Evolutionary conservation across 1,139 yeast species (phyloP).

Genomic region (Geotrichum restrictum): DNA sequence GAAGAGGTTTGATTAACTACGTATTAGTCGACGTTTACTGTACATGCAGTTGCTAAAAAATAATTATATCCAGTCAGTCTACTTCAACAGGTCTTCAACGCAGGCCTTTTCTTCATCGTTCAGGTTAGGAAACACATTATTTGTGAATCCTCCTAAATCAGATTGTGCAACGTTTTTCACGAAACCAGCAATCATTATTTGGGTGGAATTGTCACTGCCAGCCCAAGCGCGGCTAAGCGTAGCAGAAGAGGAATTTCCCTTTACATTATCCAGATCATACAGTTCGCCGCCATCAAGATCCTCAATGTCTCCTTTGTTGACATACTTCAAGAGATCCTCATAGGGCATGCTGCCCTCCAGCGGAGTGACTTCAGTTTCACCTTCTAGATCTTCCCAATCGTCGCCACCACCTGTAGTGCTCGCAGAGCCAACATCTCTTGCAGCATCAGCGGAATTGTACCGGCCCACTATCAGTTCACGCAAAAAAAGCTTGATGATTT

Average conservation of each 20-base stretch:
- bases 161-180: constrained; percentile 60
- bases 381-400: constrained; percentile 80
- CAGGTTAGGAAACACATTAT: constrained; percentile 37
- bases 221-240: constrained; percentile 15
- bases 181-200: constrained; percentile 52
- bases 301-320: constrained; percentile 31
- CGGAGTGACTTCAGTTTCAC: constrained; percentile 12
- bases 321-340: constrained; percentile 27
- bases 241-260: constrained; percentile 3
- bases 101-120: constrained; percentile 55
- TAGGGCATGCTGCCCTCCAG: constrained; percentile 19
- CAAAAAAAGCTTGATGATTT: constrained; percentile 66
- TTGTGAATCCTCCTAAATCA: constrained; percentile 53
- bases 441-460: constrained; percentile 20
- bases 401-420: constrained; percentile 41
- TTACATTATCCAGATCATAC: constrained; percentile 4
- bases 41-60: too few relatives aligned
- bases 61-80: neutral
- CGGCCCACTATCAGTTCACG: constrained; percentile 55
- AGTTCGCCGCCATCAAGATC: constrained; percentile 40
- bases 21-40: too few relatives aligned
- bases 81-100: constrained; percentile 30
- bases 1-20: too few relatives aligned
- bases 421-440: constrained; percentile 27
- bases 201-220: constrained; percentile 30